Base-by-base conservation (phyloP, 148 eudicot genomes). In the Vaccinium darrowii region DNA sequence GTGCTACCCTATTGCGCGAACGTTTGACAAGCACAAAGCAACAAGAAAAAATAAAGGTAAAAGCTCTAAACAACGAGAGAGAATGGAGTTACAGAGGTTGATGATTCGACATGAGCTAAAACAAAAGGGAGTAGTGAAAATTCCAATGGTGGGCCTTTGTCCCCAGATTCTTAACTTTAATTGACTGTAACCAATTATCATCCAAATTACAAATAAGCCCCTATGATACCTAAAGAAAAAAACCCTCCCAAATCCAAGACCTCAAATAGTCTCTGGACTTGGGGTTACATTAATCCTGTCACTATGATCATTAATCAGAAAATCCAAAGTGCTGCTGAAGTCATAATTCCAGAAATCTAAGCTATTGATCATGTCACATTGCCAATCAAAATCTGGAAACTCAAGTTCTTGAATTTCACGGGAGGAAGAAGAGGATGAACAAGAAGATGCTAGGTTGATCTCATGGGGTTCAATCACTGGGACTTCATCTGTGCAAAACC, bases 381-480 rank as follows among this genome's bases (percentile, higher is more conserved):
- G 79, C 88, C 90, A 86, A 36, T 91, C 93, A 57, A 88, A 86
- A 57, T 21, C 78, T 81, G 86, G 83, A 18, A 89, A 65, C 47
- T 84, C 85, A 71, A 87, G 50, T 3, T 85, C 87, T 49, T 90
- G 89, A 3, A 81, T 75, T 21, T 79, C 23, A 67, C 30, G 1
- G 73, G 47, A 14, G 63, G 27, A 21, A 1, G 33, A 75, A 53
- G 88, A 76, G 0, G 78, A 27, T 14, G 90, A 85, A 7, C 78
- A 80, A 15, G 60, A 85, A 0, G 79, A 79, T 3, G 12, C 36
- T 10, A 88, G 83, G 1, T 83, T 75, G 23, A 92, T 91, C 81
- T 91, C 94, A 81, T 91, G 87, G 11, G 92, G 88, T 50, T 91
- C 86, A 49, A 91, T 82, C 67, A 93, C n/a, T 27, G 93, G 95